phyloP scores from a whole-genome alignment of 108 stramenopile genomes.

The Skeletonema grethae region DNA sequence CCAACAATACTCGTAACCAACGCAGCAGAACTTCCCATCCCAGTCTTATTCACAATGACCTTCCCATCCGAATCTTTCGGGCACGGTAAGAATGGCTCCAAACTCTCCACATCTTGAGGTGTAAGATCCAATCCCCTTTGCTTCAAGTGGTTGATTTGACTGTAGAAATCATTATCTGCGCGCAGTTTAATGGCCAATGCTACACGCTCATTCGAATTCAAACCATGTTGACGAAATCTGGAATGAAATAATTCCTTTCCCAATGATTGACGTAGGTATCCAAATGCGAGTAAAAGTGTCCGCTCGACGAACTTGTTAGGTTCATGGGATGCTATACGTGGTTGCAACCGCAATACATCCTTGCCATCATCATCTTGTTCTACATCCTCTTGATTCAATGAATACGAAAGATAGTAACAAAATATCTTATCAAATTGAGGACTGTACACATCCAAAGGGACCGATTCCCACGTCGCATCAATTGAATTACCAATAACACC shows the following conservation, averaged over 20 bases:
- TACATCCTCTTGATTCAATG: slow-evolving; percentile 25
- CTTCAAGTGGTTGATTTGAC: slow-evolving; percentile 70
- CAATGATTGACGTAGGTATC: slow-evolving; percentile 53
- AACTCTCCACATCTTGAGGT: slow-evolving; percentile 54
- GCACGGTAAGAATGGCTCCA: slow-evolving; percentile 84
- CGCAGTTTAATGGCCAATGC: slow-evolving; percentile 70
- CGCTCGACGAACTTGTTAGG: slow-evolving; percentile 85
- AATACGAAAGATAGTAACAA: slow-evolving; percentile 41
- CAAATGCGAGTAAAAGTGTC: slow-evolving; percentile 69
- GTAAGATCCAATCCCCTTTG: slow-evolving; percentile 57
- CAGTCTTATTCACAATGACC: slow-evolving; percentile 87
- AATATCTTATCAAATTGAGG: slow-evolving; percentile 71
- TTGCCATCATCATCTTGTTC: slow-evolving; percentile 10
- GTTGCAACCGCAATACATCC: slow-evolving; percentile 20
- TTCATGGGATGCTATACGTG: slow-evolving; percentile 22
- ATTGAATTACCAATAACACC: background rate
- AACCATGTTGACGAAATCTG: slow-evolving; percentile 13
- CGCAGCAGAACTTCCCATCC: slow-evolving; percentile 92
- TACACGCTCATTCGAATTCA: background rate
- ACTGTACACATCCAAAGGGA: slow-evolving; percentile 56
- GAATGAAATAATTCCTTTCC: slow-evolving; percentile 29
- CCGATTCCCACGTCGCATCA: slow-evolving; percentile 15
- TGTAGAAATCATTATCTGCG: slow-evolving; percentile 99
- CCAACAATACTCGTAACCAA: slow-evolving; percentile 90
- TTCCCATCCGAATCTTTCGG: slow-evolving; percentile 58